Evolutionary conservation across 2,329 filamentous ascomycete genomes (phyloP).

Genomic region (Fusarium decemcellulare): DNA sequence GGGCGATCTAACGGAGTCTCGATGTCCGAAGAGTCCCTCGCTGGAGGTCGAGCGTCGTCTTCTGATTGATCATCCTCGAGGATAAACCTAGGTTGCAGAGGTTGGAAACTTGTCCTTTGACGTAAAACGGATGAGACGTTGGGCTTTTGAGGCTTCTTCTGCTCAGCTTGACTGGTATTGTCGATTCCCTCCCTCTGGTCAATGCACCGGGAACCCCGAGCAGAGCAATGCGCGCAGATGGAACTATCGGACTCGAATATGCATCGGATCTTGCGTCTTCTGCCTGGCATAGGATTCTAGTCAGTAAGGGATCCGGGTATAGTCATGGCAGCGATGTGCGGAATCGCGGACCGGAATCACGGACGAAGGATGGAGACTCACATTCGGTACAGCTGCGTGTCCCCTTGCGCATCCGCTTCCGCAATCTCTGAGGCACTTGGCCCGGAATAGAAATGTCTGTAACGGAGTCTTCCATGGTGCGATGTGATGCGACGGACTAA

Average conservation of each 20-base stretch:
- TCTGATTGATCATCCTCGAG: background rate
- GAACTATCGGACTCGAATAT: background rate
- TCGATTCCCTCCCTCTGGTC: background rate
- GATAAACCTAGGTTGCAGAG: background rate
- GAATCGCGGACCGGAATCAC: background rate
- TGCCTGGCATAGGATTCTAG: background rate
- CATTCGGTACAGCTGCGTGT: slow-evolving; percentile 3
- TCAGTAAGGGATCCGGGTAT: too few relatives aligned
- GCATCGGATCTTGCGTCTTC: background rate
- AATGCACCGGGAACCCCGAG: background rate
- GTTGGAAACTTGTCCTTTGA: background rate
- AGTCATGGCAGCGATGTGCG: too few relatives aligned
- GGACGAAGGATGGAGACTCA: background rate
- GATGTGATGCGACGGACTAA: background rate
- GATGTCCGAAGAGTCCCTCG: background rate
- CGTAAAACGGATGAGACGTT: background rate
- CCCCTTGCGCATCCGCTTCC: background rate
- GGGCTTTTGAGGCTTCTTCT: background rate
- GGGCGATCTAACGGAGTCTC: background rate
- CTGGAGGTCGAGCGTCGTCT: background rate
- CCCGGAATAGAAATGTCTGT: background rate
- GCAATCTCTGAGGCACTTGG: background rate
- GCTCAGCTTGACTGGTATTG: background rate
- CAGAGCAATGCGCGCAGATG: background rate
- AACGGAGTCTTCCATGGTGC: background rate